phyloP scores from a whole-genome alignment of 768 basidiomycete genomes.

The Chalciporus piperatus region DNA sequence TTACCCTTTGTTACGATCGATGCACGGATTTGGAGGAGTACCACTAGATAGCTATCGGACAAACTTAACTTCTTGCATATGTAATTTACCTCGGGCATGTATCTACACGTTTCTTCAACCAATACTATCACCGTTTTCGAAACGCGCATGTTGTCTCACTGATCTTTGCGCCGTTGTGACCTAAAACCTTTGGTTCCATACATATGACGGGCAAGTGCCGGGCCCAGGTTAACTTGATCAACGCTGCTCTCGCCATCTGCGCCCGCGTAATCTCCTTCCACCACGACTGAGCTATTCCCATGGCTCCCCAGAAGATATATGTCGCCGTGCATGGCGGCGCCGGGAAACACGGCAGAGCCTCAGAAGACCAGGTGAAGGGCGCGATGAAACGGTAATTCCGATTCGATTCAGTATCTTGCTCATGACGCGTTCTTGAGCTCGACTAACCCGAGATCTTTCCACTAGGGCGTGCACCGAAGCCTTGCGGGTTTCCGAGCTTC shows the following conservation, averaged over 20 bases:
- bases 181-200: too few relatives aligned
- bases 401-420: neutral
- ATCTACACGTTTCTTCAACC: constrained; percentile 11
- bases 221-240: too few relatives aligned
- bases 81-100: constrained; percentile 25
- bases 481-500: constrained; percentile 22
- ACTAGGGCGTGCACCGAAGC: constrained; percentile 53
- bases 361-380: constrained; percentile 52
- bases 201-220: too few relatives aligned
- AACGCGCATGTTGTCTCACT: constrained; percentile 1
- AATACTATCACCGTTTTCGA: constrained; percentile 19
- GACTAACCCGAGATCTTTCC: neutral
- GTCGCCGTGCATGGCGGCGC: constrained; percentile 80
- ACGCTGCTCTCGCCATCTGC: too few relatives aligned
- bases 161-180: too few relatives aligned
- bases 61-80: constrained; percentile 1
- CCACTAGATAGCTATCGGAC: neutral
- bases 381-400: constrained; percentile 56
- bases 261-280: too few relatives aligned
- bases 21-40: neutral
- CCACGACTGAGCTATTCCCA: too few relatives aligned
- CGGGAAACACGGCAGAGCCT: constrained; percentile 51
- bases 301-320: constrained; percentile 28
- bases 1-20: constrained; percentile 2
- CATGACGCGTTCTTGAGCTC: neutral